Evolutionary conservation across 192 early-diverging fungal species (phyloP).

Genomic region (Coemansia sp.): DNA sequence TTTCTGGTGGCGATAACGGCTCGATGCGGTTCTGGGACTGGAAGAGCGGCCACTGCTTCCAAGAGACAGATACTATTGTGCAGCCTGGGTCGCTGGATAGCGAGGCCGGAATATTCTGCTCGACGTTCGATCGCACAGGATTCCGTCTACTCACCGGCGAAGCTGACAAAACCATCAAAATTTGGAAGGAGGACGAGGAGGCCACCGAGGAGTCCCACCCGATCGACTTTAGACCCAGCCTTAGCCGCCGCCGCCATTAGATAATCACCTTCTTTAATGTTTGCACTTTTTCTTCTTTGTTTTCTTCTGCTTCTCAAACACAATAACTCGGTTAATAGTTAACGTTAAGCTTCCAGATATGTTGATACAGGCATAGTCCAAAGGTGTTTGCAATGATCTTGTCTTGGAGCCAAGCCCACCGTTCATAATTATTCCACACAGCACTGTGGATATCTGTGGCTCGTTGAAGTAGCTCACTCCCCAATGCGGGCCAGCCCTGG

Average conservation of each 20-base stretch:
- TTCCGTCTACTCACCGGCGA: conserved; percentile 96
- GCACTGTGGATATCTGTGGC: no score
- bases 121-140: conserved; percentile 94
- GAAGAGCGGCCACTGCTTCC: conserved; percentile 95
- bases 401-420: no score
- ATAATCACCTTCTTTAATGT: background rate
- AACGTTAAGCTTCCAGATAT: no score
- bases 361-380: no score
- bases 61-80: conserved; percentile 79
- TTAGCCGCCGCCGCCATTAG: conserved; percentile 31
- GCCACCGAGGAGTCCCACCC: conserved; percentile 57
- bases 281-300: background rate
- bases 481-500: no score
- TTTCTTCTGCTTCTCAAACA: no score
- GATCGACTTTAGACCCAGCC: conserved; percentile 43
- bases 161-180: conserved; percentile 99
- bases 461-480: no score
- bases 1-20: conserved; percentile 97
- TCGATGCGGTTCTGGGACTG: conserved; percentile 98
- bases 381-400: no score
- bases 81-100: conserved; percentile 96
- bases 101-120: conserved; percentile 95
- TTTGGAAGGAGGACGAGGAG: conserved; percentile 51
- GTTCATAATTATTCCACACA: no score
- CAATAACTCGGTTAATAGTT: no score